Base-by-base conservation (phyloP, 768 basidiomycete genomes). In the Favolaschia claudopus region DNA sequence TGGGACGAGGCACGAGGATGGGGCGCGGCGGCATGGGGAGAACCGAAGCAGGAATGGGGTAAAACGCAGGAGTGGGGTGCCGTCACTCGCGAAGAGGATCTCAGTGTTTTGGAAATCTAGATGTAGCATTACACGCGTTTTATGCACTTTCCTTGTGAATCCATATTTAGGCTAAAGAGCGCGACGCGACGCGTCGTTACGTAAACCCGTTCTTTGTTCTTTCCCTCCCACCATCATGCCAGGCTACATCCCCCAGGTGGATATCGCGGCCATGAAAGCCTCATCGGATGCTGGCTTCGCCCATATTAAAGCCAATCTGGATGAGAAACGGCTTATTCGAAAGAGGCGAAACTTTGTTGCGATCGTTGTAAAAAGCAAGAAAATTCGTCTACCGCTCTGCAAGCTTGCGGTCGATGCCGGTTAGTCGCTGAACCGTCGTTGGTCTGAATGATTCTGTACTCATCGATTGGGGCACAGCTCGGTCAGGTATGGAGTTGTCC, bases 371-470 rank as follows among this genome's bases (percentile, higher is more conserved):
- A 40, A 19, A 59, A 59, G 19, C 58, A 59, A 17, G 58, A 59
- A 25, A 59, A 42, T 7, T 58, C 57, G 5, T 24, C 44, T 0
- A 52, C 13, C 14, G 50, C 50, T 7, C 24, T 59, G 36, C 58
- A 59, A 44, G 22, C 58, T 14, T 59, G 58, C 29, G 53, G 58
- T n/a, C 58, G 50, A 19, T 59, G 58, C 24, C 58, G 58, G 58
- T 59, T 9, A 40, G 57, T 36, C n/a, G 24, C 27, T 8, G 9
- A 19, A 7, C 22, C 12, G 12, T 19, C 15, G 14, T 25, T 19
- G 24, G 5, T 3, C 0, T 19, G n/a, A n/a, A n/a, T n/a, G n/a
- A n/a, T 6, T 10, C 34, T 7, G 20, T 13, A 15, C 27, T 36
- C 20, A 28, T 33, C 25, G 25, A 32, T 8, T 10, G 2, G 8